Evolutionary conservation across 345 rosid genomes (phyloP).

Genomic region (Lepidium africanum): DNA sequence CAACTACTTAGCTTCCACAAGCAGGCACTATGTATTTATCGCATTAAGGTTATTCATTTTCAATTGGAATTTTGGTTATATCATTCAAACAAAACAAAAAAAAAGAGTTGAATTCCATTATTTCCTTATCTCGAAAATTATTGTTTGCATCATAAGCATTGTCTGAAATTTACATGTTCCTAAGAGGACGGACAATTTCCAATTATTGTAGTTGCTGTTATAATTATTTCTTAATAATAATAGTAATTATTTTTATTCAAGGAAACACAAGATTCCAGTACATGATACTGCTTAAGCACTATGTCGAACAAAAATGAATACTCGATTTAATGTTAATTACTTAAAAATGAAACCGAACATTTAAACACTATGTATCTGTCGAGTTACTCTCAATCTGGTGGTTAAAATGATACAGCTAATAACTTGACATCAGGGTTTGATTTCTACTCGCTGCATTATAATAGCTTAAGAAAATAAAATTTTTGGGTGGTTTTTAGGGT

Average conservation of each 20-base stretch:
- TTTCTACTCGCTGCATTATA: too few species aligned
- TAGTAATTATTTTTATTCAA: not conserved
- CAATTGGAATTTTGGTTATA: too few species aligned
- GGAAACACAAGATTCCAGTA: constrained; percentile 2
- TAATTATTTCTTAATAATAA: not conserved
- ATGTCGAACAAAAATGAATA: not conserved
- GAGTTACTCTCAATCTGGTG: too few species aligned
- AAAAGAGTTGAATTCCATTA: too few species aligned
- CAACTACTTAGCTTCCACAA: constrained; percentile 23
- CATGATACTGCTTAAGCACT: not conserved
- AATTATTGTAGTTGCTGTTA: constrained; percentile 6
- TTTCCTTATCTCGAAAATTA: not conserved
- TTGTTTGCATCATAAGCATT: not conserved
- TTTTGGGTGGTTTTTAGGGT: too few species aligned
- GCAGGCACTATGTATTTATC: constrained; percentile 14
- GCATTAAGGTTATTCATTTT: not conserved
- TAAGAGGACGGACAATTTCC: not conserved
- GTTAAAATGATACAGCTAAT: too few species aligned
- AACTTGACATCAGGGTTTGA: too few species aligned
- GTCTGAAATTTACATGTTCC: constrained; percentile 2
- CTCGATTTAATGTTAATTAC: not conserved
- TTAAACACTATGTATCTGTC: not conserved
- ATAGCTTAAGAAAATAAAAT: too few species aligned
- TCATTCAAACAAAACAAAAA: too few species aligned
- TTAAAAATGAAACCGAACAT: not conserved